Evolutionary conservation across 495 filamentous ascomycete genomes (phyloP), one percentile per base, ranked within the genome.

Genomic region (Xylaria sp.): DNA sequence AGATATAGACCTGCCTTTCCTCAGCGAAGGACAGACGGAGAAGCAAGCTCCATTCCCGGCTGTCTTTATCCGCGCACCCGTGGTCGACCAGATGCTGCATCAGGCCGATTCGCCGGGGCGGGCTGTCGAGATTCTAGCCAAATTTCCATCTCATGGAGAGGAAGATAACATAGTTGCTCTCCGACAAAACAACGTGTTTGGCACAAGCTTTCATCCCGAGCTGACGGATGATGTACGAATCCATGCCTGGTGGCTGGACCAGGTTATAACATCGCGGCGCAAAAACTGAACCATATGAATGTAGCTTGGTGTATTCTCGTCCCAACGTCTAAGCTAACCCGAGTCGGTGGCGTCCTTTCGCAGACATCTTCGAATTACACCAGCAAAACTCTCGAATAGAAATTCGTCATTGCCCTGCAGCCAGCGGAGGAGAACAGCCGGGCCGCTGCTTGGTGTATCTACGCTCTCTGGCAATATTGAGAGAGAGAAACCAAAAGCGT

Each of bases 191-290:
- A 98, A 98, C 82, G 93, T 97, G 1, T 94, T 99, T 71, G 97
- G 94, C 7, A 98, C 94, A 8, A 97, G 94, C 77, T 99, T 98
- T 77, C 97, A 99, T 77, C 96, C 97, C 0, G 97, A 99, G 80
- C 80, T 99, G 77, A 99, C 95, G 29, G 89, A 89, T 29, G 96
- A 99, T 80, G 84, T 88, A 69, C 86, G 96, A 74, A 98, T 98
- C 75, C 96, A 99, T 81, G 81, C 88, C 4, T 99, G 96, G 96
- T 99, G 96, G 96, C 75, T 99, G 77, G 79, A 86, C 73, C 87
- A 94, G 79, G 93, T 98, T 43, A 41, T 82, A 33, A 78, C 82
- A 61, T 70, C 35, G 19, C 46, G 3, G 61, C 12, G 17, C 41
- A 19, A 50, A 29, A 37, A 29, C 31, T 65, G 48, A 67, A 55